Percentiles rank a stretch among this genome's conserved stretches.
These are phyloP conservation scores for Sugiyamaella boreocaroliniensis DNA, from an alignment of 805 yeast species.

Conservation along the genomic window DNA sequence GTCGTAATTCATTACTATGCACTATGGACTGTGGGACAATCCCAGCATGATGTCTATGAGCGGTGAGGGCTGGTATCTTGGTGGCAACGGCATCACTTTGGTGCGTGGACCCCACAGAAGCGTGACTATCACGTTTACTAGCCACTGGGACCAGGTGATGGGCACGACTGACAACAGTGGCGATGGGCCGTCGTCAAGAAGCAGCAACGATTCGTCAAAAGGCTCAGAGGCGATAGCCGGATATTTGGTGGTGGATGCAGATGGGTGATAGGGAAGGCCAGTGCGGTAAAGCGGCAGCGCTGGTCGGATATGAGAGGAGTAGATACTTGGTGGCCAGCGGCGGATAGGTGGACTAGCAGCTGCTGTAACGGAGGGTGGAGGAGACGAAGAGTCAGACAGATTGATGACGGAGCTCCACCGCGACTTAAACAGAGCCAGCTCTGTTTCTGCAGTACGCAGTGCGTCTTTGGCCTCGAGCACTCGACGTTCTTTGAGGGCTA, in stretches of 20 bases:
- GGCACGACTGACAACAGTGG: not conserved
- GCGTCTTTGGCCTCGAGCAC: constrained; percentile 31
- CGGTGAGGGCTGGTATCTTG: not conserved
- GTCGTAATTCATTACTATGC: too few relatives aligned
- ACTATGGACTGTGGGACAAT: too few relatives aligned
- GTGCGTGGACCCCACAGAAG: not conserved
- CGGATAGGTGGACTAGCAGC: too few relatives aligned
- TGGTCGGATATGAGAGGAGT: not conserved
- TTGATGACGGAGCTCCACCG: constrained; percentile 18
- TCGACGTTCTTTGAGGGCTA: constrained; percentile 32
- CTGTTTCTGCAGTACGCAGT: constrained; percentile 24
- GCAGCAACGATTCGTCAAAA: not conserved
- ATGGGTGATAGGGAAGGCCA: not conserved
- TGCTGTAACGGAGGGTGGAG: not conserved
- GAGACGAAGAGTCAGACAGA: not conserved
- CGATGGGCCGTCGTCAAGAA: not conserved
- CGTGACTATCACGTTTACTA: not conserved
- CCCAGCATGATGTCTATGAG: not conserved
- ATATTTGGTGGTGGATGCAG: not conserved
- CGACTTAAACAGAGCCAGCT: constrained; percentile 21
- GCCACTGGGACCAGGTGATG: not conserved
- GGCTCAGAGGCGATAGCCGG: not conserved
- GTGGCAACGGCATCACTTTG: not conserved
- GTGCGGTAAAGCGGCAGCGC: not conserved
- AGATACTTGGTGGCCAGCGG: too few relatives aligned